Evolutionary conservation across 257 asterid species (phyloP), one percentile per base, ranked within the genome.

Genomic region (Forsythia suspensa): DNA sequence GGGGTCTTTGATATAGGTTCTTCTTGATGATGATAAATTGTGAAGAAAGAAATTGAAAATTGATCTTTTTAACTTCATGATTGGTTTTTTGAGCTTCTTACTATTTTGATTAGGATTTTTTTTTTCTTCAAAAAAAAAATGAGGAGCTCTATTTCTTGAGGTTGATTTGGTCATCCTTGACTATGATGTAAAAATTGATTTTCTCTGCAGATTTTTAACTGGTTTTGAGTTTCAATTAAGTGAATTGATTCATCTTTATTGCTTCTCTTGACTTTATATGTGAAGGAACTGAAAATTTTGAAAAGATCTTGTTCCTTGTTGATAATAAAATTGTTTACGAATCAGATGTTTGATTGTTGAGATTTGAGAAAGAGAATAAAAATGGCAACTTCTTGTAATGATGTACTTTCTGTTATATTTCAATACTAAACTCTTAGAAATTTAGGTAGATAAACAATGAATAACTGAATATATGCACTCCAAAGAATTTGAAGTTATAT

Each of bases 141-240:
- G 57, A 12, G 57, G n/a, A 48, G 12, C 13, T 48, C 57, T 48
- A 48, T 48, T 48, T 48, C 57, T 13, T 48, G 73, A 55, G 18
- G 10, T 72, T 72, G 37, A 46, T 72, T 46, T 21, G 5, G n/a
- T 9, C 6, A 44, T 72, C n/a, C 41, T 72, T 72, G 37, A 7
- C 29, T 41, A 8, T 44, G 76, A 72, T 11, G 36, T 48, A 7
- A 46, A 36, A 72, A 46, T 44, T 12, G 74, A 46, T n/a, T 67
- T 34, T 71, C 70, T 74, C 76, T 46, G 44, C 43, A 72, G n/a
- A 34, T 77, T 61, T 72, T 63, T 77, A n/a, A 34, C 24, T 55
- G n/a, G 10, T 16, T 55, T 18, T 55, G 24, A 7, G 29, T 63
- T 77, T 37, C 69, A 59, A 18, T 39, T 57, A 8, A 74, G 67